Evolutionary conservation across 1,284 basidiomycete species (phyloP).

Genomic region (Flammula alnicola): DNA sequence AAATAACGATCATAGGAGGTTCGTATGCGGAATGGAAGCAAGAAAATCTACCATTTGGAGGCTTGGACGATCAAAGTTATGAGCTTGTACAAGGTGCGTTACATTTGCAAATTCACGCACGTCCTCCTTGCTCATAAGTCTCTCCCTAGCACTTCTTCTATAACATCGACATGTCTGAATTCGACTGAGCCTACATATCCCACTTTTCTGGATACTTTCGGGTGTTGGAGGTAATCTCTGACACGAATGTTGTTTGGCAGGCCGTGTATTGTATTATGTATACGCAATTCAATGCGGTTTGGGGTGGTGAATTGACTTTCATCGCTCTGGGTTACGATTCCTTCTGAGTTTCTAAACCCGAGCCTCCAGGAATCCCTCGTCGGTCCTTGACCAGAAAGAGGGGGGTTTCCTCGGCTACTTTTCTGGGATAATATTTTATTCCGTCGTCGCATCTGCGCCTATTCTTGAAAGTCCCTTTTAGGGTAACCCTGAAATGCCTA

Average conservation of each 20-base stretch:
- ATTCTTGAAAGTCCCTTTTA: not conserved
- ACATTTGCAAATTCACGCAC: not conserved
- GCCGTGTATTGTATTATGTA: not conserved
- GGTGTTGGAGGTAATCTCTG: not conserved
- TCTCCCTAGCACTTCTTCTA: constrained; percentile 50
- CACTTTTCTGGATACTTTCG: not conserved
- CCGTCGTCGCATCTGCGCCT: no score
- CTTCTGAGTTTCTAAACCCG: no score
- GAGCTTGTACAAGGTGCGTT: constrained; percentile 73
- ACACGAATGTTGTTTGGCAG: constrained; percentile 6
- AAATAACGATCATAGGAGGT: constrained; percentile 64
- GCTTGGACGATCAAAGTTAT: constrained; percentile 90
- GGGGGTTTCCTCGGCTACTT: no score
- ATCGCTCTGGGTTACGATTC: no score
- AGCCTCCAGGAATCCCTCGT: no score
- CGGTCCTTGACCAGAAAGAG: no score
- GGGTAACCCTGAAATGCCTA: not conserved
- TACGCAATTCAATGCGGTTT: not conserved
- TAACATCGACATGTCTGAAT: constrained; percentile 66
- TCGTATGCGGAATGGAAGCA: constrained; percentile 87
- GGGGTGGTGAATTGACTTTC: not conserved
- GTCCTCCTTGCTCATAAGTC: not conserved
- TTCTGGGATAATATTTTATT: no score
- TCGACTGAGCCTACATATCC: constrained; percentile 43
- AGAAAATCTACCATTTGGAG: constrained; percentile 96